A percentile compares a stretch with the other conserved stretches of the same genome.
Evolutionary conservation across 2,329 filamentous ascomycete genomes (phyloP).

Genomic region (Chaetomium sp.): DNA sequence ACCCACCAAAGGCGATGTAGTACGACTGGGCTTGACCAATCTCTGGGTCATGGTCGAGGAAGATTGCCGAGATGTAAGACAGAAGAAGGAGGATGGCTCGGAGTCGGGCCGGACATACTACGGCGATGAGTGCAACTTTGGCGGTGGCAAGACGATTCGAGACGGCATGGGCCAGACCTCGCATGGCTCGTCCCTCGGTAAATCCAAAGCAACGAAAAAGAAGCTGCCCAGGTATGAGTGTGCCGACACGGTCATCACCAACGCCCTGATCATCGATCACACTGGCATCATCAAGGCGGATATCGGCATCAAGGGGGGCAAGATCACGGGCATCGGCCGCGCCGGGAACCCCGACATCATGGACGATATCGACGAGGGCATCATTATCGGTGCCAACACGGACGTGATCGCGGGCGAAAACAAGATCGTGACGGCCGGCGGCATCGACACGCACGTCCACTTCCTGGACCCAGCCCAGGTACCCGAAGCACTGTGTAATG

Average conservation of each 20-base stretch:
- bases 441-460: constrained; percentile 88
- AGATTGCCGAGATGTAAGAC: constrained; percentile 53
- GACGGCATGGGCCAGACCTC: constrained; percentile 77
- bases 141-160: constrained; percentile 87
- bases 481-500: constrained; percentile 81
- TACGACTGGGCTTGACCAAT: constrained; percentile 79
- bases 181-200: too few species aligned
- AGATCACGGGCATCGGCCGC: constrained; percentile 89
- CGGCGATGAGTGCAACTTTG: constrained; percentile 94
- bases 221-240: constrained; percentile 71
- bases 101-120: constrained; percentile 59
- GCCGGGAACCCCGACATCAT: constrained; percentile 97
- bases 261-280: constrained; percentile 88
- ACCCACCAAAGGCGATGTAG: constrained; percentile 81
- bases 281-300: constrained; percentile 95
- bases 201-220: constrained; percentile 62
- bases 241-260: constrained; percentile 84
- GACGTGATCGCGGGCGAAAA: constrained; percentile 93
- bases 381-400: constrained; percentile 85
- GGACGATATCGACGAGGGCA: constrained; percentile 75
- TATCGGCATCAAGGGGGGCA: constrained; percentile 85
- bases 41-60: constrained; percentile 90
- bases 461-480: constrained; percentile 94
- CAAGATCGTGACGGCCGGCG: constrained; percentile 88
- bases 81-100: too few species aligned